Base-by-base conservation (phyloP, 73 alveolate species). In the Paramecium biaurelia region DNA sequence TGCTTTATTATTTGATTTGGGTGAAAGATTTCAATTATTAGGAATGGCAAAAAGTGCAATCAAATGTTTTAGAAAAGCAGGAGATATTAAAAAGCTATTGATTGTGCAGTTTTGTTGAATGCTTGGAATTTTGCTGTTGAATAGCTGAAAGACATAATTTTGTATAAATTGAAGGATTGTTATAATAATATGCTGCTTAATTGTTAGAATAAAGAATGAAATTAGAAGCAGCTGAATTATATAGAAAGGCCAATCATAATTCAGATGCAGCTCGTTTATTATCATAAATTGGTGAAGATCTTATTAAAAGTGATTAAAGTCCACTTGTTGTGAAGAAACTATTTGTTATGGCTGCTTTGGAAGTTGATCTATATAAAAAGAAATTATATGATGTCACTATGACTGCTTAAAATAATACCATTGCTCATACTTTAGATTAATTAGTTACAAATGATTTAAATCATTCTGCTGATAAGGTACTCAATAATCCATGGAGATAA, bases 71-170 rank as follows among this genome's bases (percentile, higher is more conserved):
- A 92, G 98, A 76, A 96, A 97, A 85, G 93, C 90, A 21, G 99
- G 99, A 4, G 99, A 99, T 92, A 98, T 98, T 21, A 98, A 98
- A 97, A 97, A 76, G 99, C 99, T 5, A 97, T 99, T 34, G 99
- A 99, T 94, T 98, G 99, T 85, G 97, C 99, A 57, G 99, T 97
- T 28, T 94, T 97, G 23, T 93, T 96, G 85, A 97, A 98, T 85
- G 96, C 68, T 89, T 99, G 99, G 99, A 99, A 99, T 95, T 93
- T 95, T 92, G 99, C 99, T n/a, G 99, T 99, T 0, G 99, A 99
- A 85, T 99, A 70, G 99, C 99, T 12, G 99, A 99, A 95, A 95
- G 98, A 94, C 98, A 99, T 85, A 98, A 98, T 92, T 98, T 99
- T 95, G 97, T 97, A 82, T 99, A 98, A 95, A 99, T 99, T 30